Base-by-base conservation (phyloP, 257 asterid species). In the Jacaranda copaia region DNA sequence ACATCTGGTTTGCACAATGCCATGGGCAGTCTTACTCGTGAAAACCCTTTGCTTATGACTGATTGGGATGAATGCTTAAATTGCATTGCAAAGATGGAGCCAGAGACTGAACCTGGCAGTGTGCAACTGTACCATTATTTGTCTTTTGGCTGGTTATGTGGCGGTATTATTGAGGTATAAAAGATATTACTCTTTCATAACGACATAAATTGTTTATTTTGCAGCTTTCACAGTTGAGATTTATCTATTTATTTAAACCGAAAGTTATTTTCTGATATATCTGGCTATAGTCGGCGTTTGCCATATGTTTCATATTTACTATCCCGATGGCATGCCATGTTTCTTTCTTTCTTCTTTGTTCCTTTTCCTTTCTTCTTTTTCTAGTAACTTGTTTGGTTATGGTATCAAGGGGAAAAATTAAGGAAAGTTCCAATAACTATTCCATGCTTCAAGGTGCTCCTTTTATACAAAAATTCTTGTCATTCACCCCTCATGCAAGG, bases 1-100 rank as follows among this genome's bases (percentile, higher is more conserved):
- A 93, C 99, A 70, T 84, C 98, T 71, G 99, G 99, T 71, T 81
- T 95, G 87, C 99, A 91, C 78, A 95, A 93, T 79, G 96, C 98
- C 80, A 62, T 93, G 86, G 92, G 85, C 68, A 79, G 77, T 81
- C 81, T 87, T 61, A 72, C 88, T 35, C 91, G 85, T 14, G 98
- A 93, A 81, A 90, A 91, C 80, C 98, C 98, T 63, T 77, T 95
- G 12, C 82, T 89, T 39, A 84, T 93, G 89, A 77, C 91, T 63
- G 87, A 93, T 80, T 95, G 96, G 96, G 94, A 95, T 40, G 94
- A 90, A 82, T 95, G 97, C 72, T 80, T 95, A 79, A 88, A 89
- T 59, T 80, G 80, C 82, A 85, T 91, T 53, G 78, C 90, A 15
- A 72, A 52, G 75, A 63, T 72, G 55, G 79, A 79, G 12, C 96